A percentile compares a stretch with the other conserved stretches of the same genome.
phyloP scores from a whole-genome alignment of 1,284 basidiomycete species.

The Leccinum subrobustum region DNA sequence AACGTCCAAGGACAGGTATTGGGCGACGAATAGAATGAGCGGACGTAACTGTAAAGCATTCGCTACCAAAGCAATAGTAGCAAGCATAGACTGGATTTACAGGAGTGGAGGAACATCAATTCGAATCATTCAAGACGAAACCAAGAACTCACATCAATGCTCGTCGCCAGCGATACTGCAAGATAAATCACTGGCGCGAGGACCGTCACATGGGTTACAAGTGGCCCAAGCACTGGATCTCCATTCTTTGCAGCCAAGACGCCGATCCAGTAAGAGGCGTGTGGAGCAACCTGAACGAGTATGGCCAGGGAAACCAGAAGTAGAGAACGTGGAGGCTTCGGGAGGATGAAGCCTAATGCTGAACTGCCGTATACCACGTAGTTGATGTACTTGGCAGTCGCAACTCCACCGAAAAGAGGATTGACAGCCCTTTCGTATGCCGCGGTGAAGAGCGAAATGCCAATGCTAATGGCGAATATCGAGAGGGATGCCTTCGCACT shows the following conservation, averaged over 20 bases:
- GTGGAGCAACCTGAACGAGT: conserved; percentile 54
- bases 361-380: conserved; percentile 39
- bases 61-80: conserved; percentile 18
- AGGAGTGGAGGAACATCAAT: not conserved
- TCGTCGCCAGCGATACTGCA: conserved; percentile 40
- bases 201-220: conserved; percentile 53
- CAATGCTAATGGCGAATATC: conserved; percentile 33
- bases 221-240: conserved; percentile 56
- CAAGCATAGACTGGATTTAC: conserved; percentile 15
- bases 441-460: conserved; percentile 40
- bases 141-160: conserved; percentile 41
- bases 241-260: conserved; percentile 52
- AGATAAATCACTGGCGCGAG: conserved; percentile 54
- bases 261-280: conserved; percentile 61
- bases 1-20: conserved; percentile 20
- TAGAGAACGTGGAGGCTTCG: conserved; percentile 29
- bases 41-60: conserved; percentile 30
- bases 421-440: conserved; percentile 42
- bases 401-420: conserved; percentile 45
- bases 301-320: conserved; percentile 42
- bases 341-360: conserved; percentile 37
- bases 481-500: conserved; percentile 23
- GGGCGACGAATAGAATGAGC: conserved; percentile 18
- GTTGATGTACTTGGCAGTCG: conserved; percentile 38
- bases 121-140: not conserved